phyloP scores from a whole-genome alignment of 768 basidiomycete species.

The Auriscalpium orientale region DNA sequence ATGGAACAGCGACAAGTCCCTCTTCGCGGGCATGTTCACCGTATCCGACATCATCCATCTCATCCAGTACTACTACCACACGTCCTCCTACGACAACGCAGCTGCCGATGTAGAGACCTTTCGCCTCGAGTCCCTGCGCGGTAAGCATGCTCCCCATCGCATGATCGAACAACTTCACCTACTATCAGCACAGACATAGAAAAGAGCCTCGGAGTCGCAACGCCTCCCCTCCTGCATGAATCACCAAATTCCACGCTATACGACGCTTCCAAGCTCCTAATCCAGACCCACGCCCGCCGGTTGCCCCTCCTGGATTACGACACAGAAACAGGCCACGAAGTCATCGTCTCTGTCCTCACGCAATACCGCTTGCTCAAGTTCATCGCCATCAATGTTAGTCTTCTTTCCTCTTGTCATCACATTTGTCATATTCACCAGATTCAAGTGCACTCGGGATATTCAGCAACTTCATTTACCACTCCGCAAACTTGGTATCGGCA shows the following conservation, averaged over 20 bases:
- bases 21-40: constrained; percentile 97
- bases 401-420: background rate
- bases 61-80: constrained; percentile 96
- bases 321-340: constrained; percentile 88
- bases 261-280: constrained; percentile 83
- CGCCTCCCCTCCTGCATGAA: constrained; percentile 83
- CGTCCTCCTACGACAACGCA: constrained; percentile 73
- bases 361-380: constrained; percentile 98
- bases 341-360: constrained; percentile 92
- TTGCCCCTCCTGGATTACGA: constrained; percentile 91
- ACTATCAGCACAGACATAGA: constrained; percentile 71
- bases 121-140: constrained; percentile 80
- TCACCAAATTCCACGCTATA: constrained; percentile 84
- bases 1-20: constrained; percentile 92
- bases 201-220: constrained; percentile 82
- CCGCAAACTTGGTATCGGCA: constrained; percentile 86
- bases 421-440: background rate
- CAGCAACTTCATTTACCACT: constrained; percentile 73
- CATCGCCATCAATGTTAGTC: constrained; percentile 87
- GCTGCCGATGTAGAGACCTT: constrained; percentile 90
- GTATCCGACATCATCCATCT: constrained; percentile 99
- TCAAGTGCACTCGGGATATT: constrained; percentile 80
- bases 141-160: constrained; percentile 33
- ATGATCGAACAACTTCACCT: background rate
- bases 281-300: constrained; percentile 91